Conservation (phyloP, 192 early-diverging fungal genomes). For the Radiomyces spectabilis region DNA sequence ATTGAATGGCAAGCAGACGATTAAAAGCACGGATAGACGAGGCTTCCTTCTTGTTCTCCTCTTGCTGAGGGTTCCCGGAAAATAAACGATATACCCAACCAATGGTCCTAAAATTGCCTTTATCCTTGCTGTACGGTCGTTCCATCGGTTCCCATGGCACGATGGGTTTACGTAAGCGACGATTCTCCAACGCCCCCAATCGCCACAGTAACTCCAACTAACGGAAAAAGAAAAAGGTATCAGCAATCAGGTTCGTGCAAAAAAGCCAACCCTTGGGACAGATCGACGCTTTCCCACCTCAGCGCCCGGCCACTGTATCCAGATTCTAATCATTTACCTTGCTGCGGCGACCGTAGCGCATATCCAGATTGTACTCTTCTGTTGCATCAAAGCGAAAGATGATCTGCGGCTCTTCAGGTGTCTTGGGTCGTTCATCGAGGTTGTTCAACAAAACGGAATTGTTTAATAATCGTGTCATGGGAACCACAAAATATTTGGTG, state of each 20-base stretch:
- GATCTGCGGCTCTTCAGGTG: slow-evolving; percentile 56
- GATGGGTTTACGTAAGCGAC: slow-evolving; percentile 33
- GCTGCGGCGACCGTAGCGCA: slow-evolving; percentile 58
- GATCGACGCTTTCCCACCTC: too few relatives aligned
- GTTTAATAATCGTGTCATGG: slow-evolving; percentile 52
- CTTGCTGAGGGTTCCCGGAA: slow-evolving; percentile 50
- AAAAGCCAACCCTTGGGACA: too few relatives aligned
- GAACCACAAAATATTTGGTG: slow-evolving; percentile 53
- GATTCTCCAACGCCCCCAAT: slow-evolving; percentile 45
- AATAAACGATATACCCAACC: slow-evolving; percentile 59
- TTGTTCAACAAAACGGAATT: slow-evolving; percentile 44
- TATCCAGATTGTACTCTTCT: slow-evolving; percentile 47
- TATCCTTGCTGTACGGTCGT: slow-evolving; percentile 32
- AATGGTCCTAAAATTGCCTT: slow-evolving; percentile 43
- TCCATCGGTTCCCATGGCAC: slow-evolving; percentile 52
- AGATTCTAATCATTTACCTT: slow-evolving; percentile 50
- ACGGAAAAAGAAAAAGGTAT: background rate
- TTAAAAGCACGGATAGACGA: slow-evolving; percentile 51
- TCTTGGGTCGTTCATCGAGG: slow-evolving; percentile 42
- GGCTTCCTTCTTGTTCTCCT: slow-evolving; percentile 49
- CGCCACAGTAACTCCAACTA: slow-evolving; percentile 52
- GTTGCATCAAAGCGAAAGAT: slow-evolving; percentile 49
- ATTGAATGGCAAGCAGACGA: slow-evolving; percentile 53
- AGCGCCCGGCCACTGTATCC: too few relatives aligned
- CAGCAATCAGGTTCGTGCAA: too few relatives aligned